These are phyloP conservation scores for Davidsoniella eucalypti DNA, from an alignment of 2,329 filamentous ascomycete genomes.

Conservation along the genomic window DNA sequence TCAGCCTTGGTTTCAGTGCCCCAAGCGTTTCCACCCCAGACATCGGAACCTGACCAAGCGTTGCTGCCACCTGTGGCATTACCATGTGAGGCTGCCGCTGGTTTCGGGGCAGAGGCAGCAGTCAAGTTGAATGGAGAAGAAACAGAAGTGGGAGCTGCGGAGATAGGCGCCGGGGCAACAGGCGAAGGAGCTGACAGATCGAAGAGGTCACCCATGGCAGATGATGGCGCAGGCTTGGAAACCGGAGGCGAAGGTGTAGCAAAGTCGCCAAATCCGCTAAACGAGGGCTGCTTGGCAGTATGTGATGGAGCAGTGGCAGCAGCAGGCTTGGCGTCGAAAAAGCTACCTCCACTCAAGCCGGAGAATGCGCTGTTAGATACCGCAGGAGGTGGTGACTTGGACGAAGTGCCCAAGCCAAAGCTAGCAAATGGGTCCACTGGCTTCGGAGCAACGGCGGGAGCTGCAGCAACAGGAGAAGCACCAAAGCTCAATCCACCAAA, in stretches of 20 bases:
- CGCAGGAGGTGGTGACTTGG: slow-evolving; percentile 20
- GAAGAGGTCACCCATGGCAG: slow-evolving; percentile 63
- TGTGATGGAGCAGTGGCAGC: slow-evolving; percentile 21
- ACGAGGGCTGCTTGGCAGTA: slow-evolving; percentile 33
- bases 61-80: slow-evolving; percentile 23
- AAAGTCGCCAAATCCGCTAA: slow-evolving; percentile 50
- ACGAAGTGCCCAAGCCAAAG: slow-evolving; percentile 26
- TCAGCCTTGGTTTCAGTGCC: slow-evolving; percentile 33
- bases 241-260: slow-evolving; percentile 30
- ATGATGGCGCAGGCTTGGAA: slow-evolving; percentile 31
- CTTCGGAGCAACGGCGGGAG: slow-evolving; percentile 25
- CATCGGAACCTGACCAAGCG: slow-evolving; percentile 41
- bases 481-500: slow-evolving; percentile 35
- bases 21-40: slow-evolving; percentile 86
- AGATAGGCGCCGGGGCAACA: slow-evolving; percentile 23
- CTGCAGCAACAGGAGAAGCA: slow-evolving; percentile 19
- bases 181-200: slow-evolving; percentile 47
- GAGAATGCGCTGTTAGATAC: slow-evolving; percentile 29
- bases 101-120: slow-evolving; percentile 22
- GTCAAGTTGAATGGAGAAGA: slow-evolving; percentile 60
- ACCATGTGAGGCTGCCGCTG: slow-evolving; percentile 18
- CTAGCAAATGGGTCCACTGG: slow-evolving; percentile 43
- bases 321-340: slow-evolving; percentile 56
- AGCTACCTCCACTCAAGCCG: slow-evolving; percentile 53
- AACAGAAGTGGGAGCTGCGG: slow-evolving; percentile 23